A percentile compares a stretch with the other conserved stretches of the same genome.
These are phyloP conservation scores for Mrakia blollopis DNA, from an alignment of 768 basidiomycete genomes.

Conservation along the genomic window DNA sequence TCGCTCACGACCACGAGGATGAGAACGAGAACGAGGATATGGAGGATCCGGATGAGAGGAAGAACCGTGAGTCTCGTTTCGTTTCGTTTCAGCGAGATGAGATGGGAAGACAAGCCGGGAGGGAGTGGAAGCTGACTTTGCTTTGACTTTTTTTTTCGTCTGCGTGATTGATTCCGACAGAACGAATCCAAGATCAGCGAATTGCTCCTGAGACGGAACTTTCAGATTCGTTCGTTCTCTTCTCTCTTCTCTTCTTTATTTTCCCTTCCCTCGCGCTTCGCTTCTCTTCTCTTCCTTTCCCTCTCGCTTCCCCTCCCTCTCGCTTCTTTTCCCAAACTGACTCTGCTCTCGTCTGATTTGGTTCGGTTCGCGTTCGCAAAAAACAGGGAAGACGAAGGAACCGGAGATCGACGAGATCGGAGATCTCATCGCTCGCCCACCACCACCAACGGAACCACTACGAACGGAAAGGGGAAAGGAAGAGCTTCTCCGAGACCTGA, in stretches of 20 bases:
- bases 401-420: slow-evolving; percentile 60
- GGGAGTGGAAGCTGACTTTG: neutral
- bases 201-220: slow-evolving; percentile 81
- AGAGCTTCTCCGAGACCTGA: neutral
- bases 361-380: too few species aligned
- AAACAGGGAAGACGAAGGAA: slow-evolving; percentile 77
- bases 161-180: slow-evolving; percentile 36
- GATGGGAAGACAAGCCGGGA: too few species aligned
- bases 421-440: slow-evolving; percentile 2
- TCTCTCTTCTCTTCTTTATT: neutral
- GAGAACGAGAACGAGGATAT: slow-evolving; percentile 76
- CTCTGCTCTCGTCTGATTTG: too few species aligned
- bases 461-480: neutral
- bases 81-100: neutral
- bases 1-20: slow-evolving; percentile 80
- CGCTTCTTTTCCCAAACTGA: too few species aligned
- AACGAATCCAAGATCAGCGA: slow-evolving; percentile 69
- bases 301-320: neutral
- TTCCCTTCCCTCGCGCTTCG: neutral
- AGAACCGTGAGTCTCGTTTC: slow-evolving; percentile 52
- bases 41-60: slow-evolving; percentile 67
- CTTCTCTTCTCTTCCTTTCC: too few species aligned
- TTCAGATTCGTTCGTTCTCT: slow-evolving; percentile 63
- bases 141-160: neutral
- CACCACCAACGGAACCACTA: neutral